Evolutionary conservation across 169 alveolate genomes (phyloP).

Genomic region (Cryptosporidium ubiquitum): DNA sequence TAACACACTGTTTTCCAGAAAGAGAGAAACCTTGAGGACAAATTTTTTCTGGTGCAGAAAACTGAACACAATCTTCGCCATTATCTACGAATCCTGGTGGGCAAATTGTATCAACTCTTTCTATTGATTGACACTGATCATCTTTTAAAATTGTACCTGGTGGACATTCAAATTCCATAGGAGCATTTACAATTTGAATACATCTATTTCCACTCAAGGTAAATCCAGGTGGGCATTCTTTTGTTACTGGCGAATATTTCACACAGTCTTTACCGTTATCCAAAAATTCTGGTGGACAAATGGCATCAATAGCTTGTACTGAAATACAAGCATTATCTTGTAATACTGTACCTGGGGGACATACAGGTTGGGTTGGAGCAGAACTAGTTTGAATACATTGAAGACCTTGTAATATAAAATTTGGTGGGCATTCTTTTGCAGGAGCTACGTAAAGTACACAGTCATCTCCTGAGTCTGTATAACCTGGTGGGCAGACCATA

Average conservation of each 20-base stretch:
- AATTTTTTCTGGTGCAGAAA: constrained; percentile 63
- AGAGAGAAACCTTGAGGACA: constrained; percentile 66
- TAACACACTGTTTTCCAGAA: constrained; percentile 70
- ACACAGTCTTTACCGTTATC: constrained; percentile 72
- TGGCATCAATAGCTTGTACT: constrained; percentile 70
- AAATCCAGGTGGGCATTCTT: constrained; percentile 74
- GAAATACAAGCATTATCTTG: constrained; percentile 71
- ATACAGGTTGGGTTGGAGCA: constrained; percentile 67
- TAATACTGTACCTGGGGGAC: constrained; percentile 69
- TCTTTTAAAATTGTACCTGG: constrained; percentile 72
- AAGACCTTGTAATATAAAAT: constrained; percentile 64
- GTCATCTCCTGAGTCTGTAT: constrained; percentile 74
- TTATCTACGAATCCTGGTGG: constrained; percentile 72
- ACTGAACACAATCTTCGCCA: constrained; percentile 73
- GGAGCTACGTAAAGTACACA: constrained; percentile 74
- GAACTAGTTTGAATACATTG: constrained; percentile 69
- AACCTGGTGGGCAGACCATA: constrained; percentile 74
- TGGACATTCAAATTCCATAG: constrained; percentile 71
- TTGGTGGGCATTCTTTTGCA: constrained; percentile 71
- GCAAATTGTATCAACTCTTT: constrained; percentile 73
- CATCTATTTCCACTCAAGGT: constrained; percentile 64
- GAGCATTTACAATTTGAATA: constrained; percentile 40
- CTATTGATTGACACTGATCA: constrained; percentile 67
- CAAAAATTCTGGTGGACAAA: constrained; percentile 71
- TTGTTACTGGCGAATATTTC: constrained; percentile 69